Percentiles rank a stretch among this genome's conserved stretches.
phyloP scores from a whole-genome alignment of 208 protist species.

The Crithidia thermophila region DNA sequence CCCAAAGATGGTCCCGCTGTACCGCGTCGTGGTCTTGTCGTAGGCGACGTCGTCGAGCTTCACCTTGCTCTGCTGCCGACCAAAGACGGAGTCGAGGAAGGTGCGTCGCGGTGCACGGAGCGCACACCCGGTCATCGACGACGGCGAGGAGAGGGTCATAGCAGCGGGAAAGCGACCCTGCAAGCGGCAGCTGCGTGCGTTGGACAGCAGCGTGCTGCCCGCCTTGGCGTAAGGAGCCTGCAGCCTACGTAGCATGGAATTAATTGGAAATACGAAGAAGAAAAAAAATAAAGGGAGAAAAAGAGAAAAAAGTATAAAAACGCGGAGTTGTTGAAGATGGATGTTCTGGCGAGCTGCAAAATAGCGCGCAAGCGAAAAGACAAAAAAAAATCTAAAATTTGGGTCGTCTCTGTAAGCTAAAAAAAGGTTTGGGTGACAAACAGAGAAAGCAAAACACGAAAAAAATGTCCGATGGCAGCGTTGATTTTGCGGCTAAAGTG shows the following conservation, averaged over 20 bases:
- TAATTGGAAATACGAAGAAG: not conserved
- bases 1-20: slow-evolving; percentile 83
- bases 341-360: not conserved
- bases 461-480: not conserved
- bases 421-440: slow-evolving; percentile 37
- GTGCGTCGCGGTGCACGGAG: slow-evolving; percentile 20
- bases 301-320: no score
- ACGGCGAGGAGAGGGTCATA: not conserved
- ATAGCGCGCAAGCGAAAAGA: not conserved
- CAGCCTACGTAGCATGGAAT: slow-evolving; percentile 11
- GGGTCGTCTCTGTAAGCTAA: slow-evolving; percentile 1
- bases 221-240: slow-evolving; percentile 8
- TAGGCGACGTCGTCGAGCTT: slow-evolving; percentile 73
- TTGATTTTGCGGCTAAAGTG: not conserved
- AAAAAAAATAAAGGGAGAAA: slow-evolving; percentile 13
- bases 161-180: no score
- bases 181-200: not conserved
- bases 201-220: not conserved
- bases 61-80: slow-evolving; percentile 37
- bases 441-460: slow-evolving; percentile 11
- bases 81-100: slow-evolving; percentile 49
- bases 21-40: slow-evolving; percentile 72
- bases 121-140: not conserved
- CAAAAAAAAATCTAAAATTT: slow-evolving; percentile 3
- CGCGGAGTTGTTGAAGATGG: no score